Evolutionary conservation across 208 protist genomes (phyloP).

Genomic region (Trypanosoma avium): DNA sequence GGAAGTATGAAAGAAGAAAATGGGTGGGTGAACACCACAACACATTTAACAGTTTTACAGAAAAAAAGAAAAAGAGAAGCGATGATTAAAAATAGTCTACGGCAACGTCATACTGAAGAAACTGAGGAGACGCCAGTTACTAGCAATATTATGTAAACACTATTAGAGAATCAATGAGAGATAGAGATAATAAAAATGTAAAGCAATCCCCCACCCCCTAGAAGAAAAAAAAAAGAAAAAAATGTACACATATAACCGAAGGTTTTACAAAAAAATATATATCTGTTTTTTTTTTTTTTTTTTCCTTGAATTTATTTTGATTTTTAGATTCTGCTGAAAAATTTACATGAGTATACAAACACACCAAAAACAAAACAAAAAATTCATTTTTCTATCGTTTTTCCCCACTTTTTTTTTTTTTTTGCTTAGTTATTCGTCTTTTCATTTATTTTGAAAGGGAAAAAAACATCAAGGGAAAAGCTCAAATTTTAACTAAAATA

Average conservation of each 20-base stretch:
- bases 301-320: neutral
- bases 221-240: constrained; percentile 6
- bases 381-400: neutral
- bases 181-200: neutral
- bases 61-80: constrained; percentile 16
- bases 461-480: no score
- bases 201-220: no score
- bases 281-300: neutral
- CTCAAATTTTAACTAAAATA: no score
- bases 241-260: neutral
- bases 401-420: neutral
- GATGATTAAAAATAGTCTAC: constrained; percentile 22
- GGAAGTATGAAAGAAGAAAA: neutral
- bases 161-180: neutral
- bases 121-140: neutral
- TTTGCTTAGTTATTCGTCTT: no score
- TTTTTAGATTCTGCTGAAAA: no score
- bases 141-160: constrained; percentile 4
- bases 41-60: constrained; percentile 8
- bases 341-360: no score
- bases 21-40: neutral
- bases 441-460: no score
- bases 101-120: neutral
- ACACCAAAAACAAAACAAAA: no score
- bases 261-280: neutral